Evolutionary conservation across 331 rosid species (phyloP), one percentile per base, ranked within the genome.

Genomic region (Pyrus hybrid): DNA sequence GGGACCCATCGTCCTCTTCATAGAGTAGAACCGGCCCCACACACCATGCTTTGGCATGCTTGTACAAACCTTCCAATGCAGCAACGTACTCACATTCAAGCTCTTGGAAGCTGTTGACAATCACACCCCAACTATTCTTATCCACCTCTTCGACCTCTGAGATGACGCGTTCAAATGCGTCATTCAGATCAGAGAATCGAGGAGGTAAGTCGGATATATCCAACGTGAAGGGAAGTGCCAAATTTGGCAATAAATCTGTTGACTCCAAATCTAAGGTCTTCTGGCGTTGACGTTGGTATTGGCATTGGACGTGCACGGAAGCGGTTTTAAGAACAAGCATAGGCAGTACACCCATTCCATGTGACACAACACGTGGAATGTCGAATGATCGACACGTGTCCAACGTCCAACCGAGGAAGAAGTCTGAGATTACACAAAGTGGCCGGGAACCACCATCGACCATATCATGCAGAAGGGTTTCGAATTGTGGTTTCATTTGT

Each of bases 51-150:
- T 51, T 79, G 2, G 79, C 30, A 5, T 75, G 23, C 11, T 74
- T 70, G 25, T 65, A 37, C 54, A 70, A 21, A 3, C 72, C 37
- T 33, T 79, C 78, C 16, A 84, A 45, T 28, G 22, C 56, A 7
- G 66, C 32, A 7, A 61, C 61, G n/a, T 49, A 20, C 3, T 62
- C 83, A 13, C 41, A 20, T 33, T 84, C 88, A 8, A 81, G 62
- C 66, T 75, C 83, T n/a, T 17, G 20, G 35, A 79, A 81, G 73
- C 72, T 85, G n/a, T 81, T 85, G 12, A 58, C 84, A 13, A 81
- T 43, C 13, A 72, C 41, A 11, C 79, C 88, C 79, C 74, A 72
- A n/a, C 86, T 81, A 12, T 74, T 74, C 14, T 10, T 7, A 72
- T 81, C 81, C 1, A 67, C 57, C 68, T 41, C 53, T 2, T 22